Evolutionary conservation across 192 early-diverging fungal genomes (phyloP).

Genomic region (Allomyces javanicus): DNA sequence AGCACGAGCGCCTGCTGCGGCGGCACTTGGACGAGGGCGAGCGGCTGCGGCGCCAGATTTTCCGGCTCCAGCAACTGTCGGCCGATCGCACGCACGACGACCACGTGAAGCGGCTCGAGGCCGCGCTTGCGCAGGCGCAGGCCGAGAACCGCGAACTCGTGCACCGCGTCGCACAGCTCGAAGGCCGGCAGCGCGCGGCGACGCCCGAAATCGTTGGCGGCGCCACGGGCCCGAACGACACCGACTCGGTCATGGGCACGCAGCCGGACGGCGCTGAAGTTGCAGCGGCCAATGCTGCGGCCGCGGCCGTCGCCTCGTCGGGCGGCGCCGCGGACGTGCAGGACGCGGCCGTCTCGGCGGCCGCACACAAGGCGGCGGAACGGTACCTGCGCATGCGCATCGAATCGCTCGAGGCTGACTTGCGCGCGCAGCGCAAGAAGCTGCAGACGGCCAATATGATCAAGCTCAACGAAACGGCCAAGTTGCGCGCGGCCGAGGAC

Average conservation of each 20-base stretch:
- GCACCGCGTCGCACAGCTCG: neutral
- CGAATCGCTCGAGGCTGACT: neutral
- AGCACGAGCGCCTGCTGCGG: neutral
- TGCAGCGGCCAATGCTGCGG: neutral
- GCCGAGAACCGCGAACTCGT: neutral
- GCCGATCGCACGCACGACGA: neutral
- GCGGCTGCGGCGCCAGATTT: neutral
- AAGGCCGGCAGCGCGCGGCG: neutral
- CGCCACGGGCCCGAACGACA: neutral
- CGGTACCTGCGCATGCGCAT: neutral
- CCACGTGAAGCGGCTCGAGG: neutral
- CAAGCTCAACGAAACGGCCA: neutral
- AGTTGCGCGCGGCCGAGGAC: neutral
- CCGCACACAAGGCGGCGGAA: too few species aligned
- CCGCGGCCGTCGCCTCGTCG: neutral
- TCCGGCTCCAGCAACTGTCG: neutral
- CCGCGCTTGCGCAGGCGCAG: neutral
- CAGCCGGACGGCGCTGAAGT: neutral
- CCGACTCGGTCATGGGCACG: neutral
- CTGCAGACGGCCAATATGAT: neutral
- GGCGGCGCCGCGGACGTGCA: neutral
- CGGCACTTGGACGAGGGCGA: neutral
- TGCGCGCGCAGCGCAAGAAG: neutral
- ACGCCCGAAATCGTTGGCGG: neutral
- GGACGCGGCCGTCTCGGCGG: neutral